phyloP scores from a whole-genome alignment of 331 rosid genomes.

The Telfairia occidentalis region DNA sequence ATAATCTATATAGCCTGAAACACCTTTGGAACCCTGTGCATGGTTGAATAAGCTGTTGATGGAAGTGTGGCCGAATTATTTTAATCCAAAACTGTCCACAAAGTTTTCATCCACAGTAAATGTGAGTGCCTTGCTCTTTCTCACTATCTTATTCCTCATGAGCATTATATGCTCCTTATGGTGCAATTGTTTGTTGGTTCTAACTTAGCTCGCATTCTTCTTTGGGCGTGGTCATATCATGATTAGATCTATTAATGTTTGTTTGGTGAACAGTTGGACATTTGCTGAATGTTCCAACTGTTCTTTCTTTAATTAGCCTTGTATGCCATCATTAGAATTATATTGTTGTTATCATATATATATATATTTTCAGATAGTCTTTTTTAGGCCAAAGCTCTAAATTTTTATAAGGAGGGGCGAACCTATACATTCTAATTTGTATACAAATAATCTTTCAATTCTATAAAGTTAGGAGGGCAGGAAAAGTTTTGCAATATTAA shows the following conservation, averaged over 20 bases:
- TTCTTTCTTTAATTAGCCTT: not conserved
- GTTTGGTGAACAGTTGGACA: not conserved
- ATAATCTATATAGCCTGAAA: constrained; percentile 40
- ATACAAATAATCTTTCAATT: not conserved
- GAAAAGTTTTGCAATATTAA: too few relatives aligned
- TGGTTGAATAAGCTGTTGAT: constrained; percentile 75
- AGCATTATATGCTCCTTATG: not conserved
- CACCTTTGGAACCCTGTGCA: constrained; percentile 91
- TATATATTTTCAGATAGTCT: not conserved
- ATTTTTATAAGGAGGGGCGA: not conserved
- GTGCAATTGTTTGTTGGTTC: not conserved
- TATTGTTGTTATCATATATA: not conserved
- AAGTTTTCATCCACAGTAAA: constrained; percentile 61
- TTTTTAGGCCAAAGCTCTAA: not conserved
- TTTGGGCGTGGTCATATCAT: not conserved
- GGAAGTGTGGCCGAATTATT: constrained; percentile 68
- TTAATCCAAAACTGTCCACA: constrained; percentile 54
- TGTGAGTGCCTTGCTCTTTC: constrained; percentile 31
- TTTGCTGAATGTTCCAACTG: not conserved
- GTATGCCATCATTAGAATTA: not conserved
- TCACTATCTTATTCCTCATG: not conserved
- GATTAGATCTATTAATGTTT: not conserved
- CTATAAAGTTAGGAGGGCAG: not conserved
- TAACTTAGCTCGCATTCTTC: not conserved
- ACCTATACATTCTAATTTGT: not conserved